Base-by-base conservation (phyloP, 2,329 filamentous ascomycete species). In the Colletotrichum horii region DNA sequence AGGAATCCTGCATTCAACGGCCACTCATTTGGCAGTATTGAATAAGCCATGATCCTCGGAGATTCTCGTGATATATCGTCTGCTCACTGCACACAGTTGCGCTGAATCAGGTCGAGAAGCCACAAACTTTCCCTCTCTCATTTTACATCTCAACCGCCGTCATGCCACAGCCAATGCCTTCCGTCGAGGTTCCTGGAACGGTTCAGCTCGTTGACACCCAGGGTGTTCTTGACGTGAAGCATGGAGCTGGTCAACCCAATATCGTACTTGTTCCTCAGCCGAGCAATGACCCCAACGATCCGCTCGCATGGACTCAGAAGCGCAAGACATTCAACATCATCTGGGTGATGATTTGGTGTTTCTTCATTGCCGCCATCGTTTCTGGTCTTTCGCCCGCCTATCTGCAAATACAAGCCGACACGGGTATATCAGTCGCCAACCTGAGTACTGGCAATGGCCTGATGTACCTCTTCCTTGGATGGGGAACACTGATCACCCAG, bases 261-360 rank as follows among this genome's bases (percentile, higher is more conserved):
- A 81, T 81, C 36, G 78, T 79, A 6, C 74, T 79, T 19, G 73
- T 80, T 11, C 79, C 79, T 1, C 79, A 80, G 52, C 79, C 79
- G 2, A 79, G 69, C 68, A 75, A 79, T 32, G 66, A 80, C 38
- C 79, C 79, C 7, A 76, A 80, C 32, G 79, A 80, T 36, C 79
- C 79, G 34, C 64, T 80, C 3, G 76, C 78, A 22, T 80, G 79
- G 79, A 78, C 32, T 19, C 43, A 65, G 4, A 64, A 72, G 1
- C 78, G 79, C 24, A 81, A 81, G 66, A 71, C 68, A 6, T 68
- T 73, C 36, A 80, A 80, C 38, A 76, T 80, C 19, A 68, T 77
- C 1, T 79, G 76, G 16, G 79, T 74, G 3, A 80, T 80, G 79
- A 64, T 74, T 2, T 80, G 79, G 79, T 80, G 79, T 65, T 80